Evolutionary conservation across 2,329 filamentous ascomycete species (phyloP).

Genomic region (Grosmannia penicillata): DNA sequence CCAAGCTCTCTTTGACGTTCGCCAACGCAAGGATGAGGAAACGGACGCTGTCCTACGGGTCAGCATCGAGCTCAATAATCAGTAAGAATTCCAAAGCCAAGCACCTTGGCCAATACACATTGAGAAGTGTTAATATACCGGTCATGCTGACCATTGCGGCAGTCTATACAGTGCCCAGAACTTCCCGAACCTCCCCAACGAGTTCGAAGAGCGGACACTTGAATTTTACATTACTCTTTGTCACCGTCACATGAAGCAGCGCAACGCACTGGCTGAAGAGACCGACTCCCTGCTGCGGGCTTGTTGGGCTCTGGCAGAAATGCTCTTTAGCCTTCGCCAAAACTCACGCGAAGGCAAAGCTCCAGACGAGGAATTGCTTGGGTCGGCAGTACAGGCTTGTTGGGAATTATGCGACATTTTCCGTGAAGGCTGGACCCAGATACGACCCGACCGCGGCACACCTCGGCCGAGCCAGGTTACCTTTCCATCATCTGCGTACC

Average conservation of each 20-base stretch:
- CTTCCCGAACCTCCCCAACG: conserved; percentile 59
- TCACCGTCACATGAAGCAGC: conserved; percentile 91
- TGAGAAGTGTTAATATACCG: conserved; percentile 1
- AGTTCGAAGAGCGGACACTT: conserved; percentile 75
- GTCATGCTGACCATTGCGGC: background rate
- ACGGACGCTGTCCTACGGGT: conserved; percentile 80
- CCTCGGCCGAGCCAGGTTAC: conserved; percentile 66
- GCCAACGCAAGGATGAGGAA: conserved; percentile 60
- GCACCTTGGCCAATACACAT: background rate
- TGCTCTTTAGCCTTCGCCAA: conserved; percentile 82
- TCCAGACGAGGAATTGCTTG: conserved; percentile 69
- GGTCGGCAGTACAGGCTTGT: conserved; percentile 80
- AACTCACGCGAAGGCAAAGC: conserved; percentile 58
- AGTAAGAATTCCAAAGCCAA: conserved; percentile 38
- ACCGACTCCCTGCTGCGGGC: conserved; percentile 72
- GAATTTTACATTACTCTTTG: conserved; percentile 93
- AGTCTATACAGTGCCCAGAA: conserved; percentile 84
- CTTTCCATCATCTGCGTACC: conserved; percentile 42
- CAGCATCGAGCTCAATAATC: conserved; percentile 90
- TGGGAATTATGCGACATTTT: conserved; percentile 94
- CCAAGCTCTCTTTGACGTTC: conserved; percentile 76
- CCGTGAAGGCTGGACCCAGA: conserved; percentile 79
- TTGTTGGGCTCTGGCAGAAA: conserved; percentile 83
- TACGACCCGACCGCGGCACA: conserved; percentile 72
- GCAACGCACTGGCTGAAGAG: conserved; percentile 61